Evolutionary conservation across 2,329 filamentous ascomycete genomes (phyloP).

Genomic region (Xenosphaeropsis pyriputrescens): DNA sequence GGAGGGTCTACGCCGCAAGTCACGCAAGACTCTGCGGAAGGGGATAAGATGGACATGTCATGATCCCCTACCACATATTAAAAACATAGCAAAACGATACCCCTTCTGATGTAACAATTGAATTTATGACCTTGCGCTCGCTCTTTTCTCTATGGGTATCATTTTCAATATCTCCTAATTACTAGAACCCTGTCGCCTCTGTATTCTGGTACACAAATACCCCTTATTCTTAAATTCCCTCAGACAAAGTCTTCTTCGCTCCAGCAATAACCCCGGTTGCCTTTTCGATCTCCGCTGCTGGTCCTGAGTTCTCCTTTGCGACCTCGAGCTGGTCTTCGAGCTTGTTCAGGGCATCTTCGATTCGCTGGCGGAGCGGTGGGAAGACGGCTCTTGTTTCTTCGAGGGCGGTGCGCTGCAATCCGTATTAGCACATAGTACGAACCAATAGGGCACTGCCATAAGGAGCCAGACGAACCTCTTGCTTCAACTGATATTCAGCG

Average conservation of each 20-base stretch:
- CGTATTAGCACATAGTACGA: neutral
- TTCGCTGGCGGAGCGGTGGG: slow-evolving; percentile 53
- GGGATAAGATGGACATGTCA: slow-evolving; percentile 51
- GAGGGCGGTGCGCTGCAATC: slow-evolving; percentile 34
- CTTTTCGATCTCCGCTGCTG: slow-evolving; percentile 32
- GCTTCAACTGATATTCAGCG: slow-evolving; percentile 63
- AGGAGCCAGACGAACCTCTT: slow-evolving; percentile 50
- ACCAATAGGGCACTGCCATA: neutral
- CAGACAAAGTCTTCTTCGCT: slow-evolving; percentile 36
- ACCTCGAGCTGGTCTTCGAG: slow-evolving; percentile 65
- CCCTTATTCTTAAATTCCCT: slow-evolving; percentile 24
- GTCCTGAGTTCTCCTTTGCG: slow-evolving; percentile 29
- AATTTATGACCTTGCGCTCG: neutral
- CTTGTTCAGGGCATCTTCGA: slow-evolving; percentile 54
- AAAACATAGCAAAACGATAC: slow-evolving; percentile 10
- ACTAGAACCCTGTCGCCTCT: neutral
- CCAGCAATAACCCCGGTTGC: slow-evolving; percentile 29
- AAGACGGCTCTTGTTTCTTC: slow-evolving; percentile 81
- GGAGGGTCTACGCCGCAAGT: no score
- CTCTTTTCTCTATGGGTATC: no score
- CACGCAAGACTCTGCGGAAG: no score
- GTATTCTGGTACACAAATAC: no score
- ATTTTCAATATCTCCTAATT: neutral
- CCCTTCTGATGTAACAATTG: slow-evolving; percentile 4
- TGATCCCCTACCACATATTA: slow-evolving; percentile 24